phyloP scores from a whole-genome alignment of 2,329 filamentous ascomycete species.

The Pseudogymnoascus sp. region DNA sequence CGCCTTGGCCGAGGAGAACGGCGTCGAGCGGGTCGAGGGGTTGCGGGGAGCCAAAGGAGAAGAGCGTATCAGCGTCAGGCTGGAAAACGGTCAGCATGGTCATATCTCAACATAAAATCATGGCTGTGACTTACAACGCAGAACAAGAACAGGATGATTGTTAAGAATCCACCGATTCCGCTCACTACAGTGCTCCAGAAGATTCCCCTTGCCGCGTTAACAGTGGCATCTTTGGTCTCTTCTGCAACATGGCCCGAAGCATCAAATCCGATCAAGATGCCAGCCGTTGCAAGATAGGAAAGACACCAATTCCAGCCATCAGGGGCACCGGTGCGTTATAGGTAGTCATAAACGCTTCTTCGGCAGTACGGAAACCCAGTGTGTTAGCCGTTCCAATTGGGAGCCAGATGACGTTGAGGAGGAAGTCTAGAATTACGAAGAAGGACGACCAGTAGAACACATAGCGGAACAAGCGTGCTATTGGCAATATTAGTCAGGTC shows the following conservation, averaged over 20 bases:
- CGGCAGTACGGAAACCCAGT: conserved; percentile 50
- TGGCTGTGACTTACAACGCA: conserved; percentile 38
- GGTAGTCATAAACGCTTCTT: conserved; percentile 54
- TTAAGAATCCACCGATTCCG: conserved; percentile 47
- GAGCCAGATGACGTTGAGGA: conserved; percentile 55
- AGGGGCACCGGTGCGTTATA: conserved; percentile 51
- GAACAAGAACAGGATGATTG: conserved; percentile 54
- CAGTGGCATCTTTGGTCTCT: conserved; percentile 52
- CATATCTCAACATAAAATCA: background rate
- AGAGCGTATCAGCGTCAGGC: conserved; percentile 46
- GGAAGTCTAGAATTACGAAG: conserved; percentile 51
- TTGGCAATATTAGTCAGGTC: background rate
- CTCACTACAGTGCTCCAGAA: conserved; percentile 55
- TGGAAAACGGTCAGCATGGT: conserved; percentile 23
- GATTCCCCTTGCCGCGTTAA: conserved; percentile 51
- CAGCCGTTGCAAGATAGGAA: conserved; percentile 54
- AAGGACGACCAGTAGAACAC: conserved; percentile 37
- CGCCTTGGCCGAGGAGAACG: conserved; percentile 47
- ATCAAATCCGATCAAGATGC: conserved; percentile 55
- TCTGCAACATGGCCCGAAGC: conserved; percentile 55
- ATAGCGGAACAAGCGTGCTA: conserved; percentile 33
- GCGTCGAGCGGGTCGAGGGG: conserved; percentile 55
- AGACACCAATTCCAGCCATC: conserved; percentile 58
- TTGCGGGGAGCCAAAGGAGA: conserved; percentile 48
- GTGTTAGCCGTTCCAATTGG: conserved; percentile 50